phyloP scores from a whole-genome alignment of 306 rosid species.

The Spatholobus suberectus region DNA sequence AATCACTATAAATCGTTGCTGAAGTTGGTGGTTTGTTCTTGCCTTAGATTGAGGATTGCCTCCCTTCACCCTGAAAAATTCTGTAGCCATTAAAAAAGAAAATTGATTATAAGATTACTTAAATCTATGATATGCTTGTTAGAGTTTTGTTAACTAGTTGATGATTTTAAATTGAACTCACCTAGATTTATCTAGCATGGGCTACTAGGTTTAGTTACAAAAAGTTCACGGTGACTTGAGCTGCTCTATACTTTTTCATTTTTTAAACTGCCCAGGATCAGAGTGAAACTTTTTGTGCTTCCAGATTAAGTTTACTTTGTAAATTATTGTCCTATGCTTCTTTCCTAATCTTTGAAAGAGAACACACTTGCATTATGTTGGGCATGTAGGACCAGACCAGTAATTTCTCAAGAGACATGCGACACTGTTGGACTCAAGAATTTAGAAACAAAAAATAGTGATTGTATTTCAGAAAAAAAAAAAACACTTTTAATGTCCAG shows the following conservation, averaged over 20 bases:
- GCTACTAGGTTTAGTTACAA: background rate
- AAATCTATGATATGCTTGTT: background rate
- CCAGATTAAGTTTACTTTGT: constrained; percentile 19
- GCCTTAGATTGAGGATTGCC: background rate
- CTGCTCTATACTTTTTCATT: background rate
- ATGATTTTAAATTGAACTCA: constrained; percentile 18
- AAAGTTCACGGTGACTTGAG: background rate
- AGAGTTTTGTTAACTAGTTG: background rate
- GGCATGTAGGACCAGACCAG: background rate
- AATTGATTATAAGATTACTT: background rate
- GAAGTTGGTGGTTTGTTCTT: constrained; percentile 5
- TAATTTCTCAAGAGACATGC: background rate
- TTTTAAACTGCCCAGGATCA: background rate
- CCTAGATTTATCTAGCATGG: constrained; percentile 17
- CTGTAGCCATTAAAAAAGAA: background rate
- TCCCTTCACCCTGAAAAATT: background rate
- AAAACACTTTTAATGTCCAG: background rate
- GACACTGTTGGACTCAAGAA: background rate
- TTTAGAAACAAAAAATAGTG: background rate
- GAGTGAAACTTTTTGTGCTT: constrained; percentile 12
- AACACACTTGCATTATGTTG: background rate
- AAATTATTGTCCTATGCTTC: background rate
- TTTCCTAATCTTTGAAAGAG: constrained; percentile 1
- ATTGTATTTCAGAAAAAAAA: background rate
- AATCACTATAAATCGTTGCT: background rate